Conservation (phyloP, 169 alveolate genomes). For the Eimeria maxima region DNA sequence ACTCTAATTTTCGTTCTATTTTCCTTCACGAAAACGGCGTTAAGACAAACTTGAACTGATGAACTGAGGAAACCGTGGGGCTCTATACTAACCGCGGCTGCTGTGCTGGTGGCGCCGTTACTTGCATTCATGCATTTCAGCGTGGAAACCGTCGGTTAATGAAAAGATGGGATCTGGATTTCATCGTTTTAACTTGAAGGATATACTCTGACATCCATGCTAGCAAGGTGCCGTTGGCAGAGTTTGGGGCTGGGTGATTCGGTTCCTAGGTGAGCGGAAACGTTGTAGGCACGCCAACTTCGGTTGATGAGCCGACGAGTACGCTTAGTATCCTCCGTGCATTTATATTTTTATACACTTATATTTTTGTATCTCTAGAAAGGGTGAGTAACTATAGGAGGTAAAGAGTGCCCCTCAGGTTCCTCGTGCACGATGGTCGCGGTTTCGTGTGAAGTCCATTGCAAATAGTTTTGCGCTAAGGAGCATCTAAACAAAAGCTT, state of each 20-base stretch:
- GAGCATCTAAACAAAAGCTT: background rate
- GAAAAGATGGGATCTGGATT: background rate
- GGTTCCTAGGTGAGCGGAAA: background rate
- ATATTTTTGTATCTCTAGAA: background rate
- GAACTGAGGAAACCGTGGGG: conserved; percentile 1
- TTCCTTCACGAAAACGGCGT: background rate
- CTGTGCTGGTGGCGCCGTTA: background rate
- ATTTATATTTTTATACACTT: background rate
- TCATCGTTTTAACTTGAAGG: background rate
- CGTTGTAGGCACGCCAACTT: background rate
- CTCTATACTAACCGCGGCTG: background rate
- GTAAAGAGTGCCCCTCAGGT: background rate
- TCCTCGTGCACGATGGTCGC: background rate
- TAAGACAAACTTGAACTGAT: background rate
- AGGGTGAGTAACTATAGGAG: background rate
- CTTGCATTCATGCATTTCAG: background rate
- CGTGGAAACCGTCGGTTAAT: background rate
- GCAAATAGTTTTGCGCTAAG: background rate
- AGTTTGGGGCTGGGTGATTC: conserved; percentile 18
- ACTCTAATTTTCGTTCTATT: background rate
- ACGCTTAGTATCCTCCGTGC: background rate
- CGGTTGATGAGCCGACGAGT: background rate
- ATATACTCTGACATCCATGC: background rate
- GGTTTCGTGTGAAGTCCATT: background rate
- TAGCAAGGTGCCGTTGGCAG: background rate